Evolutionary conservation across 2,329 filamentous ascomycete species (phyloP).

Genomic region (Aspergillus pseudoglaucus): DNA sequence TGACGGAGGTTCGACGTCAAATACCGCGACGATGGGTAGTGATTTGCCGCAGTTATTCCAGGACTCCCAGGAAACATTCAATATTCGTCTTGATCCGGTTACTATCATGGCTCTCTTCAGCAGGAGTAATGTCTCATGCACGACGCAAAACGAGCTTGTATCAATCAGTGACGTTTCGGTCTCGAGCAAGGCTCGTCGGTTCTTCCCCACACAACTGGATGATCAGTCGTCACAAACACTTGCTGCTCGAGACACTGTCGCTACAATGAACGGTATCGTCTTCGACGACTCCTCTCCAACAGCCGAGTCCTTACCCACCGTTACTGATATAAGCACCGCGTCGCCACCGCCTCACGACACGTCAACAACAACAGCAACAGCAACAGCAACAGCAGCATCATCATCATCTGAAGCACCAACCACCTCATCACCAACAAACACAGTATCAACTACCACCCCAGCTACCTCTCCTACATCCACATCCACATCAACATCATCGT

Average conservation of each 20-base stretch:
- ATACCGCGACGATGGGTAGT: conserved; percentile 72
- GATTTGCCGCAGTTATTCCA: conserved; percentile 69
- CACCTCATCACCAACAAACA: conserved; percentile 13
- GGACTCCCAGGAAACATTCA: conserved; percentile 61
- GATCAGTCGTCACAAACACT: conserved; percentile 8
- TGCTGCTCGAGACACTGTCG: conserved; percentile 18
- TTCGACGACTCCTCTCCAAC: conserved; percentile 18
- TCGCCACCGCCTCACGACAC: not conserved
- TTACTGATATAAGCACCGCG: not conserved
- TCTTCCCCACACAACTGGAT: conserved; percentile 5
- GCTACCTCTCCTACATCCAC: conserved; percentile 8
- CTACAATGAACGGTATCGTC: conserved; percentile 33
- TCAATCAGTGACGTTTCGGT: conserved; percentile 61
- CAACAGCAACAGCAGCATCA: not conserved
- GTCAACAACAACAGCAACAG: not conserved
- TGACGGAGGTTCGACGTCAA: conserved; percentile 31
- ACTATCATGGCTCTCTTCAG: conserved; percentile 72
- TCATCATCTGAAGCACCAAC: conserved; percentile 10
- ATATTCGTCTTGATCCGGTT: conserved; percentile 64
- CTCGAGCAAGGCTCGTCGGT: conserved; percentile 21
- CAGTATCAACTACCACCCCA: conserved; percentile 12
- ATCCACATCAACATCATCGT: not conserved
- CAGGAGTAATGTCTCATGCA: conserved; percentile 67
- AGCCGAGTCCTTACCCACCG: not conserved
- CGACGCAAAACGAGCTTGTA: conserved; percentile 78